Conservation (phyloP, 768 basidiomycete species). For the Tephrocybe rancida region DNA sequence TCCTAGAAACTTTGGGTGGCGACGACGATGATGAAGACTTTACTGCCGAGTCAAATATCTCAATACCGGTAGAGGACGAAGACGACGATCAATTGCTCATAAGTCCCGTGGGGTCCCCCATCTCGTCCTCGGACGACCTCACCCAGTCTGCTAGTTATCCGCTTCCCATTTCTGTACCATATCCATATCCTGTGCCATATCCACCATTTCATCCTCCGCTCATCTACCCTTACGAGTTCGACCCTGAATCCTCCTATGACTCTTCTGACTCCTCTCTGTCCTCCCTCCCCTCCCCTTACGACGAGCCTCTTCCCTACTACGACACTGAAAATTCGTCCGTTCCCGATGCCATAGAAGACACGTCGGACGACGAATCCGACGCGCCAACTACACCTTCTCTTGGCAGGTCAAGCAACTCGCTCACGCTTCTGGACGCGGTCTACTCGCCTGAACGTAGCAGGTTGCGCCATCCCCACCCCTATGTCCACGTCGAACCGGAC, state of each 20-base stretch:
- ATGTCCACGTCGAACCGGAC: conserved; percentile 65
- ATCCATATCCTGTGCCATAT: conserved; percentile 65
- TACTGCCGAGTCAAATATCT: conserved; percentile 41
- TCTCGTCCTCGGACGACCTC: conserved; percentile 78
- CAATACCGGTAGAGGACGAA: conserved; percentile 53
- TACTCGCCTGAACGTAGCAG: conserved; percentile 53
- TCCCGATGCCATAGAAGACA: conserved; percentile 83
- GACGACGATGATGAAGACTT: conserved; percentile 71
- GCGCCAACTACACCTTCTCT: conserved; percentile 62
- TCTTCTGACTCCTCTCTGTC: conserved; percentile 50
- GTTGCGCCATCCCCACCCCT: conserved; percentile 48
- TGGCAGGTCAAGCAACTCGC: conserved; percentile 57
- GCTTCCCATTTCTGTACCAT: conserved; percentile 46
- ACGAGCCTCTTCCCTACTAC: conserved; percentile 66
- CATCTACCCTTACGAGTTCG: conserved; percentile 52
- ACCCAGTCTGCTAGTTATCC: conserved; percentile 49
- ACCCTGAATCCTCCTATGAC: conserved; percentile 39
- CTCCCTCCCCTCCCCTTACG: conserved; percentile 43
- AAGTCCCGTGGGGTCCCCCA: conserved; percentile 69
- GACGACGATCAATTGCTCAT: conserved; percentile 67
- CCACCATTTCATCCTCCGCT: conserved; percentile 60
- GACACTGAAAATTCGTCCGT: conserved; percentile 71
- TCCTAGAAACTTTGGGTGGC: conserved; percentile 66
- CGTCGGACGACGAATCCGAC: conserved; percentile 86
- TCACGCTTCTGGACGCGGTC: conserved; percentile 53